These are phyloP conservation scores for Fraxinus ornus DNA, from an alignment of 305 asterid species.

Conservation along the genomic window DNA sequence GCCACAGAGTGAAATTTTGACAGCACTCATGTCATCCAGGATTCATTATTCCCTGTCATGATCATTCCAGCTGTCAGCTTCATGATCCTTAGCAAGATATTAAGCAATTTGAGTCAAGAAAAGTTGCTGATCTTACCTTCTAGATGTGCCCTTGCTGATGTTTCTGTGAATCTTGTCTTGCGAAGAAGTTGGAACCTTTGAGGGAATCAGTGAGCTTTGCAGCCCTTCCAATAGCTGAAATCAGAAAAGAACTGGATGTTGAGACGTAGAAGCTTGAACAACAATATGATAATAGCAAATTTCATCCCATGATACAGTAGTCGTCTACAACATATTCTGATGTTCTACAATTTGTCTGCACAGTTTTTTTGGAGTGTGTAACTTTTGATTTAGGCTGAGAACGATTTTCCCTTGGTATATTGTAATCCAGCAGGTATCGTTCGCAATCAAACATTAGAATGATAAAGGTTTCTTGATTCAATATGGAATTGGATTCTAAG, in stretches of 20 bases:
- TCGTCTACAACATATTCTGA: background rate
- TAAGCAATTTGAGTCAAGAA: background rate
- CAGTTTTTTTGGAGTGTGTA: background rate
- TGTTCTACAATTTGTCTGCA: background rate
- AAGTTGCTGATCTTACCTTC: constrained; percentile 37
- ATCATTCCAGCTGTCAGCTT: constrained; percentile 14
- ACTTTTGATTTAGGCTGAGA: background rate
- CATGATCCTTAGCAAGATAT: background rate
- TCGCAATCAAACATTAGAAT: background rate
- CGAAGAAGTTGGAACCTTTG: constrained; percentile 73
- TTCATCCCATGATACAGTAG: background rate
- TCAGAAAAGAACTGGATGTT: constrained; percentile 10
- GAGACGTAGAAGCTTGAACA: background rate
- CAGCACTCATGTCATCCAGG: constrained; percentile 30
- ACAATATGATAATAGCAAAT: background rate
- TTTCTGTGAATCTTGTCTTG: constrained; percentile 67
- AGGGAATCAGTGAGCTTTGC: constrained; percentile 69
- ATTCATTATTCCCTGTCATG: constrained; percentile 35
- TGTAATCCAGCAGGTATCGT: background rate
- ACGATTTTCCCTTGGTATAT: background rate
- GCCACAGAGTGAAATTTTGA: constrained; percentile 14
- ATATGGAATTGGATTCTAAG: background rate
- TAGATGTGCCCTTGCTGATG: constrained; percentile 47
- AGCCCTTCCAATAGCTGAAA: constrained; percentile 92
- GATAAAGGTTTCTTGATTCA: background rate